Conservation (phyloP, 345 rosid species). For the Gossypium turneri region DNA sequence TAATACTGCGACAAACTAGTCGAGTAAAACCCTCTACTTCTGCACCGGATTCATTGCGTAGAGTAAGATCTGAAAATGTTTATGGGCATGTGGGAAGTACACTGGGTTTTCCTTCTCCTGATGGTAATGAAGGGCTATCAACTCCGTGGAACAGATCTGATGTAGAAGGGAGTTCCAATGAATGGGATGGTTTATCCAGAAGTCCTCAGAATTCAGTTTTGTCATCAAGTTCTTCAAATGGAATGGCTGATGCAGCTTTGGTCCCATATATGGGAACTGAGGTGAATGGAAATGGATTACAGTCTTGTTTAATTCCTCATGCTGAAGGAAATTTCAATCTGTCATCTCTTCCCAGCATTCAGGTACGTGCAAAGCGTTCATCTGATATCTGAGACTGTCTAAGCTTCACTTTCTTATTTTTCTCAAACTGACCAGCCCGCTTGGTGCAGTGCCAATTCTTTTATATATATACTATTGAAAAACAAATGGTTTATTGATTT, state of each 20-base stretch:
- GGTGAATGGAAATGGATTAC: constrained; percentile 26
- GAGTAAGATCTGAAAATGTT: constrained; percentile 31
- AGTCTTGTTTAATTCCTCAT: constrained; percentile 18
- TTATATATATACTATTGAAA: constrained; percentile 14
- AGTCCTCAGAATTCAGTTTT: constrained; percentile 31
- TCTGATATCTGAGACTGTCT: neutral
- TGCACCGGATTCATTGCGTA: constrained; percentile 36
- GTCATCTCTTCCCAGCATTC: constrained; percentile 46
- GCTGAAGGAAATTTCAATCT: constrained; percentile 26
- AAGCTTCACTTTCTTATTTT: neutral
- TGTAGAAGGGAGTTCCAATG: constrained; percentile 39
- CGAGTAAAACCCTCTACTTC: constrained; percentile 40
- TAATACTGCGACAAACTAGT: constrained; percentile 9
- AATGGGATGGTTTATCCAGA: constrained; percentile 31
- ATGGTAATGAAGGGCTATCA: constrained; percentile 22
- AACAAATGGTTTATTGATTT: constrained; percentile 24
- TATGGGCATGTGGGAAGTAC: constrained; percentile 28
- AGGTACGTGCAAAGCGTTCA: constrained; percentile 44
- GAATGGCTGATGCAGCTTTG: constrained; percentile 20
- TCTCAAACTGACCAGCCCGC: neutral
- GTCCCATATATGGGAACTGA: constrained; percentile 24
- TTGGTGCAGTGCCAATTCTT: constrained; percentile 8
- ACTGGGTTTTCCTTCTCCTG: constrained; percentile 15
- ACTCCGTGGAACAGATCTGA: constrained; percentile 23
- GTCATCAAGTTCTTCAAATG: constrained; percentile 34